Base-by-base conservation (phyloP, 306 rosid species). In the Casuarina equisetifolia region DNA sequence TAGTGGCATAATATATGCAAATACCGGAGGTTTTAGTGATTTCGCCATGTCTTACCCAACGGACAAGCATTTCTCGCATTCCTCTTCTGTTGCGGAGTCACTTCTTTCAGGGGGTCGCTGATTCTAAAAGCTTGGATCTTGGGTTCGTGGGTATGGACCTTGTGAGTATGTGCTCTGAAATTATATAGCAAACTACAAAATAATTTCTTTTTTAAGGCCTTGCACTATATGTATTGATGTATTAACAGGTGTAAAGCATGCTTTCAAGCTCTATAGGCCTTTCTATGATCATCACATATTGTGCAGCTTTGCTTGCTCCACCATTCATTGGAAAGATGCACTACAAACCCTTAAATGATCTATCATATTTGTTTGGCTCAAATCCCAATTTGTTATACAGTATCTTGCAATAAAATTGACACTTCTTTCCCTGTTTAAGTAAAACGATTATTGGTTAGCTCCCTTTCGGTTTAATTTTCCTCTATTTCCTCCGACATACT, bases 41-140 rank as follows among this genome's bases (percentile, higher is more conserved):
- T 76, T 79, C 64, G 62, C 71, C 10, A 50, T 82, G 85, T 74
- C 88, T 4, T 81, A 61, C 77, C 78, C 81, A 20, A 59, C 35
- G 57, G 81, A 71, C 68, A 76, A 42, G 71, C 77, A 81, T 1
- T 73, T 76, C 19, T 74, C 90, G 0, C 73, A 77, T 25, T 35
- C 76, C 40, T 80, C 87, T 13, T 84, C 83, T 42, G 69, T 80
- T 49, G 78, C 87, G 48, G 89, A 85, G 20, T 84, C 90, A 12
- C 82, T 83, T 76, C 85, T 87, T 63, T 87, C 88, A 6, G 84
- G 90, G 5, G 88, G 91, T 68, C 82, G 90, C 10, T 87, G 84
- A 87, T 42, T 72, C 49, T 10, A 17, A 4, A 16, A 42, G 4
- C 25, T 64, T 35, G 11, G 36, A 6, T 62, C 32, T 59, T 32